Base-by-base conservation (phyloP, 805 yeast genomes). In the Candida piceae region DNA sequence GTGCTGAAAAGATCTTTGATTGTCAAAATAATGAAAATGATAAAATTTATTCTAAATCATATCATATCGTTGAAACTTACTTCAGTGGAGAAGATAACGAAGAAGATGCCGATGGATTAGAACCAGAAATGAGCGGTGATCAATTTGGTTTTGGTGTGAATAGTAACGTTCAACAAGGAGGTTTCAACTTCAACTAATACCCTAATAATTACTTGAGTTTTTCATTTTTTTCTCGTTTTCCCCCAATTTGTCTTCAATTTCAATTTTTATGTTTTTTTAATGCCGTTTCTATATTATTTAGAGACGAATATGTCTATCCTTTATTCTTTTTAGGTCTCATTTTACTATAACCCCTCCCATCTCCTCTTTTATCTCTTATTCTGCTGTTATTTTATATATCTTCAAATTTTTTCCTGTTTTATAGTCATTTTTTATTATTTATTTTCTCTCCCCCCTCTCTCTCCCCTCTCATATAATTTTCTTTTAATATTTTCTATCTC, bases 1-100 rank as follows among this genome's bases (percentile, higher is more conserved):
- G 98, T 45, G 83, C 88, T 79, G 97, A 93, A 63, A 89, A 86
- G 69, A 90, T 93, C 53, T 83, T 84, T 63, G 87, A 85, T 44
- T 84, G 95, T 60, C 98, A 93, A 72, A 78, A 74, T 60, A 88
- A 86, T 66, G 85, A 80, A 56, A 93, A 90, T 64, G 94, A 90
- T 59, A 85, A 82, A 58, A 85, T 93, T 56, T 93, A 93, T 65
- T 78, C 84, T 59, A 89, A 88, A 68, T 94, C 97, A 23, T 93
- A 76, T 68, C 70, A 70, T 49, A 86, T 93, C 56, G 88, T 93
- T 63, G 95, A 86, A 57, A 86, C 84, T 51, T 93, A 87, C 66
- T 93, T 93, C 66, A 72, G 82, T 36, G 95, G 84, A 34, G 96
- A 84, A 31, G 95, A 74, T 32, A 76, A 68, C 36, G 69, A 77